Conservation (phyloP, 768 basidiomycete genomes). For the Dioszegia aurantiaca region DNA sequence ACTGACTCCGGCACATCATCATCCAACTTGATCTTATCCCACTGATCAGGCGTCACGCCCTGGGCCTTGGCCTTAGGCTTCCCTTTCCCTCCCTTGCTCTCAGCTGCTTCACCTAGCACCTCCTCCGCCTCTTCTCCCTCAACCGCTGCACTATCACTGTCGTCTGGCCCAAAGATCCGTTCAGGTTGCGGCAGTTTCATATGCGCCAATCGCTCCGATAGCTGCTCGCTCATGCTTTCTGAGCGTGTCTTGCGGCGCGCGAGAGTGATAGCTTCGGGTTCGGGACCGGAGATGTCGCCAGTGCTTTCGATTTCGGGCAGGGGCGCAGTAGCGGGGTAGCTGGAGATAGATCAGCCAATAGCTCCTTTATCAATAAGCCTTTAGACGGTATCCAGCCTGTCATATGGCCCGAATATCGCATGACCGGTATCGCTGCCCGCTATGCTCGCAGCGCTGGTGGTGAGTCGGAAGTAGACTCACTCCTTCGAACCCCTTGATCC, state of each 20-base stretch:
- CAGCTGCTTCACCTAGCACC: not conserved
- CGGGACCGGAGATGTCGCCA: constrained; percentile 44
- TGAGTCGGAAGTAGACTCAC: not conserved
- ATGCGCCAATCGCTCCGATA: constrained; percentile 33
- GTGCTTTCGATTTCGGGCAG: not conserved
- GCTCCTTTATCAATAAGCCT: too few relatives aligned
- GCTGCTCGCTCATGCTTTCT: constrained; percentile 48
- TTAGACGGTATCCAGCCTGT: too few relatives aligned
- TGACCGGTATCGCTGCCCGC: too few relatives aligned
- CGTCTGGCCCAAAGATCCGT: constrained; percentile 46
- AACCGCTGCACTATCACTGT: constrained; percentile 21
- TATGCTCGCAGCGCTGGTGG: too few relatives aligned
- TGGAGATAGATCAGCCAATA: too few relatives aligned
- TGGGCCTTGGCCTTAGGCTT: constrained; percentile 5
- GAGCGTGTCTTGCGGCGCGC: constrained; percentile 34
- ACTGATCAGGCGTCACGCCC: constrained; percentile 48
- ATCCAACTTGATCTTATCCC: constrained; percentile 50
- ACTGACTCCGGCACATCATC: constrained; percentile 51
- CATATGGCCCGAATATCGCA: too few relatives aligned
- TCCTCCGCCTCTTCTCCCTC: constrained; percentile 19
- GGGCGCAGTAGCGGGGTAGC: not conserved
- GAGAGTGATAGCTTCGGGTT: constrained; percentile 47
- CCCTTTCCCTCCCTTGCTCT: not conserved
- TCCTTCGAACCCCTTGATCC: not conserved
- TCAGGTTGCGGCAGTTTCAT: constrained; percentile 53